Base-by-base conservation (phyloP, 169 alveolate genomes). In the Babesia bigemina region DNA sequence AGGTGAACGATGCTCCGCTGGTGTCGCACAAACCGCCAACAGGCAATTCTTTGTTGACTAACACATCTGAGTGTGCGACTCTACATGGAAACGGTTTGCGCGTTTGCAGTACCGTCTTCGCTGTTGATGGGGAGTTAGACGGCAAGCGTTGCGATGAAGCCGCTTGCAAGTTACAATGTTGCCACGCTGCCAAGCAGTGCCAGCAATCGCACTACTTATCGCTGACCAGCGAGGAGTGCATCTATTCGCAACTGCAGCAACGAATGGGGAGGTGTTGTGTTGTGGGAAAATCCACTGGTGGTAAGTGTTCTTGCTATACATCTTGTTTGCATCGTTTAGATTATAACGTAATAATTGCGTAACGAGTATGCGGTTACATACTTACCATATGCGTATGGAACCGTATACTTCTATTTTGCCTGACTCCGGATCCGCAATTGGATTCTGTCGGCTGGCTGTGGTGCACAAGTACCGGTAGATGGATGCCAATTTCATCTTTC, bases 141-240 rank as follows among this genome's bases (percentile, higher is more conserved):
- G 21, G 53, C 3, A 9, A 61, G 3, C 14, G 26, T 4, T 67
- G 76, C 65, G 53, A 42, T 55, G 76, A 67, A 26, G 33, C 33
- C 44, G 1, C 29, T 1, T 67, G 76, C 56, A 67, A 67, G 26
- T 53, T 65, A 8, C 11, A 9, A 6, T 67, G 76, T 36, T 67
- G 76, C 53, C 36, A 67, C 44, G 76, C 76, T 33, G 76, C 76
- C 47, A 55, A 33, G 24, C 47, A 11, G 9, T 67, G 76, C 55
- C 65, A 53, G 33, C 11, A 50, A 9, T 21, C 59, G 17, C 52
- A 58, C 76, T 55, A 50, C 65, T 44, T 67, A 9, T 67, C 76
- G 19, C 60, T 67, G 67, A 53, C 63, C n/a, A 67, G 52, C 9
- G 56, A 67, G 48, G 76, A 67, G 24, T 67, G 76, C 22, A 67